Conservation (phyloP, 768 basidiomycete genomes). For the Galerina marginata region DNA sequence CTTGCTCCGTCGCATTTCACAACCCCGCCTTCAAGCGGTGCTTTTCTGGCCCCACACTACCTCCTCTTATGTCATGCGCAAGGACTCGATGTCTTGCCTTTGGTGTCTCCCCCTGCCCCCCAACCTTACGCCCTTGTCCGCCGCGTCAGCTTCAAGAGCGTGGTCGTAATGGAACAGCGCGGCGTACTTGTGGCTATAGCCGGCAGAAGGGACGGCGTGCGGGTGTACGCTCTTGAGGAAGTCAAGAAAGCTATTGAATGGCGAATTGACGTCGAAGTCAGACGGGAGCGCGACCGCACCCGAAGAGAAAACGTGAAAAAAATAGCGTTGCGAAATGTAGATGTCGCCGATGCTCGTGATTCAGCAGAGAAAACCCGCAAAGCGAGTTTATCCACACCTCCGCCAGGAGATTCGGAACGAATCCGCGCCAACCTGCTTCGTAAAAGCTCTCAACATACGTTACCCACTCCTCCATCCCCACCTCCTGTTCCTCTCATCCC, state of each 20-base stretch:
- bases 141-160: constrained; percentile 80
- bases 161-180: constrained; percentile 93
- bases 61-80: constrained; percentile 85
- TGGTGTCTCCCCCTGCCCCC: constrained; percentile 72
- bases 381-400: constrained; percentile 54
- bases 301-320: constrained; percentile 73
- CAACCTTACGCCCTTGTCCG: constrained; percentile 85
- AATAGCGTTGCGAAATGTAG: constrained; percentile 37
- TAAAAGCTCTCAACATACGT: constrained; percentile 44
- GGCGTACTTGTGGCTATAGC: constrained; percentile 92
- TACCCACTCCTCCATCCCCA: constrained; percentile 34
- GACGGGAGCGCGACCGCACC: constrained; percentile 74
- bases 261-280: constrained; percentile 82
- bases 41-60: constrained; percentile 82
- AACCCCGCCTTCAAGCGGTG: constrained; percentile 76
- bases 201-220: constrained; percentile 82
- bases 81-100: constrained; percentile 84
- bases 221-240: constrained; percentile 88
- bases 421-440: constrained; percentile 38
- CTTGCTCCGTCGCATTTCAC: constrained; percentile 80
- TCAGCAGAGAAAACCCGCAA: constrained; percentile 54
- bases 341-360: constrained; percentile 40
- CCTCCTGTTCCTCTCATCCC: constrained; percentile 45
- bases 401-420: constrained; percentile 39
- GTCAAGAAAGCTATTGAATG: constrained; percentile 87